Evolutionary conservation across 805 yeast genomes (phyloP).

Genomic region (Pichia cabralensis): DNA sequence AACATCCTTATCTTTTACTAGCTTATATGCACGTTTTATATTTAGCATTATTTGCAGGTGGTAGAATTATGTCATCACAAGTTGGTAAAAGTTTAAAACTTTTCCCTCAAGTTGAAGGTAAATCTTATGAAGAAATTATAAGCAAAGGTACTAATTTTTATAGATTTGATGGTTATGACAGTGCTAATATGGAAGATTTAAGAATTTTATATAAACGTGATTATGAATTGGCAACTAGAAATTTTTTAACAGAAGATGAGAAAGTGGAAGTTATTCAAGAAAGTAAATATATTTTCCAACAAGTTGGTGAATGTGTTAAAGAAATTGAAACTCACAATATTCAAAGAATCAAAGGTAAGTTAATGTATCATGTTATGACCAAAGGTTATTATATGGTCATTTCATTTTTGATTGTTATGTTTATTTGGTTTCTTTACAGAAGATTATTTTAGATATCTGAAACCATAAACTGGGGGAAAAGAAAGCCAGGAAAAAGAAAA

Average conservation of each 20-base stretch:
- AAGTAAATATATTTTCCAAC: conserved; percentile 52
- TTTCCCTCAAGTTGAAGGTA: conserved; percentile 65
- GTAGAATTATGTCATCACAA: conserved; percentile 59
- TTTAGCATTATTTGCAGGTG: conserved; percentile 81
- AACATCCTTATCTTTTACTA: conserved; percentile 59
- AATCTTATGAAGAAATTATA: conserved; percentile 53
- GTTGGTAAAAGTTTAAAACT: conserved; percentile 57
- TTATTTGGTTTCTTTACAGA: too few species aligned
- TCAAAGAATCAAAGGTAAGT: conserved; percentile 41
- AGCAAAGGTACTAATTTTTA: conserved; percentile 60
- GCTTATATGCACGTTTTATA: conserved; percentile 84
- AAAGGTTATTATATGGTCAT: conserved; percentile 40
- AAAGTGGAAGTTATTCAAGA: conserved; percentile 63
- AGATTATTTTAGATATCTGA: too few species aligned
- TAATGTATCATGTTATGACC: conserved; percentile 44
- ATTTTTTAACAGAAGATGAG: conserved; percentile 57
- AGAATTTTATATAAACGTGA: conserved; percentile 62
- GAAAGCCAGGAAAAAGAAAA: too few species aligned
- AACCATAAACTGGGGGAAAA: too few species aligned
- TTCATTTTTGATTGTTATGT: conserved; percentile 24
- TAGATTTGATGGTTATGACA: conserved; percentile 53
- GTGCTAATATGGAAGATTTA: conserved; percentile 53
- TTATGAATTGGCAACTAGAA: conserved; percentile 69
- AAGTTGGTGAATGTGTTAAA: conserved; percentile 48
- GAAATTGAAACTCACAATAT: conserved; percentile 65